phyloP scores from a whole-genome alignment of 2,329 filamentous ascomycete genomes.

The Calonectria honghensis region DNA sequence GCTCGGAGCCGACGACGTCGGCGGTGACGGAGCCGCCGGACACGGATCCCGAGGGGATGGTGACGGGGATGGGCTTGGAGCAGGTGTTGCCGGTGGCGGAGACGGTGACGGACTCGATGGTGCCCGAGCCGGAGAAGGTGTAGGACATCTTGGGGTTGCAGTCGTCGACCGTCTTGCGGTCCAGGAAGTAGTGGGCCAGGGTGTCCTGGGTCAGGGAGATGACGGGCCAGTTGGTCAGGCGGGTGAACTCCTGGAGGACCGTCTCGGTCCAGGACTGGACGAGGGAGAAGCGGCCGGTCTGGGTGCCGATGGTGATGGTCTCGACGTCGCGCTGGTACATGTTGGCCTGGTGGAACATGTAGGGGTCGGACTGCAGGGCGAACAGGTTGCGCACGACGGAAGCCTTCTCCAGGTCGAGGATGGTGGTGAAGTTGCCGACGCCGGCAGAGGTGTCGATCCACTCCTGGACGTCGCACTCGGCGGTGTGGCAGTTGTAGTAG shows the following conservation, averaged over 20 bases:
- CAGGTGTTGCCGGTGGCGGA: constrained; percentile 39
- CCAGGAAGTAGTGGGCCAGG: constrained; percentile 43
- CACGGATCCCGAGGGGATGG: constrained; percentile 30
- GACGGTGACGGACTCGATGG: constrained; percentile 34
- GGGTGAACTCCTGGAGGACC: constrained; percentile 42
- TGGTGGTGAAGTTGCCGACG: constrained; percentile 31
- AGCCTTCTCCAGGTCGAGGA: neutral
- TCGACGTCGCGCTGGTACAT: constrained; percentile 42
- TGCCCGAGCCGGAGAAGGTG: constrained; percentile 24
- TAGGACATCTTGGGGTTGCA: constrained; percentile 43
- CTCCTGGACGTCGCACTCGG: constrained; percentile 41
- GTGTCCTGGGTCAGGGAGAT: constrained; percentile 42
- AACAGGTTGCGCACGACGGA: constrained; percentile 26
- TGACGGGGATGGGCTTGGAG: constrained; percentile 40
- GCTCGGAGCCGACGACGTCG: constrained; percentile 41
- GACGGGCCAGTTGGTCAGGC: constrained; percentile 46
- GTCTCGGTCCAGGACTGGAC: constrained; percentile 46
- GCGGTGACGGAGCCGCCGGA: constrained; percentile 21
- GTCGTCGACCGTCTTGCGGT: constrained; percentile 42
- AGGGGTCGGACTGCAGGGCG: constrained; percentile 39
- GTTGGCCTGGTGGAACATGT: constrained; percentile 50
- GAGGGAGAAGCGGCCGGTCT: constrained; percentile 42
- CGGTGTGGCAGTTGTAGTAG: constrained; percentile 47
- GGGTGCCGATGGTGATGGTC: constrained; percentile 36
- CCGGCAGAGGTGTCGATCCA: constrained; percentile 47